These are phyloP conservation scores for Dipodascus albidus DNA, from an alignment of 805 yeast genomes.

Conservation along the genomic window DNA sequence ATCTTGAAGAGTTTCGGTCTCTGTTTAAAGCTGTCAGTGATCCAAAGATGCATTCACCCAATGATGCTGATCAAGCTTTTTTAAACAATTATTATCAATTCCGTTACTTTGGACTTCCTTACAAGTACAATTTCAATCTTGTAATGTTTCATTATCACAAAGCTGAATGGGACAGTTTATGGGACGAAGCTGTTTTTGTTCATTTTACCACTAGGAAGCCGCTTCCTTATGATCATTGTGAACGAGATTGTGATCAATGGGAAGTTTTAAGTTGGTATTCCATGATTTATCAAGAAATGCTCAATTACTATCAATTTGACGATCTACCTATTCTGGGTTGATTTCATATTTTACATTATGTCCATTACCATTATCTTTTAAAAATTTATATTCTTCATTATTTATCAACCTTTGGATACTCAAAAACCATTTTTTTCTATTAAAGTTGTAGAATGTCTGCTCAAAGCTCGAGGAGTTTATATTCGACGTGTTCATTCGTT, in stretches of 20 bases:
- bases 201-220: constrained; percentile 18
- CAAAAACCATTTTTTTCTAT: too few relatives aligned
- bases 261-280: constrained; percentile 13
- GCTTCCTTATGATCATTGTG: constrained; percentile 2
- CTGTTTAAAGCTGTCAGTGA: constrained; percentile 17
- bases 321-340: constrained; percentile 15
- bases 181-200: constrained; percentile 18
- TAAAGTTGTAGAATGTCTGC: too few relatives aligned
- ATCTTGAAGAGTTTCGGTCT: constrained; percentile 16
- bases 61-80: constrained; percentile 20
- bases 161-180: constrained; percentile 15
- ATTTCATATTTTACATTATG: too few relatives aligned
- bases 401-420: too few relatives aligned
- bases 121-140: constrained; percentile 18
- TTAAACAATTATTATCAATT: constrained; percentile 14
- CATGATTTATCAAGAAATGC: constrained; percentile 16
- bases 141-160: constrained; percentile 15
- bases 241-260: constrained; percentile 1
- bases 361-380: too few relatives aligned
- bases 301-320: constrained; percentile 15
- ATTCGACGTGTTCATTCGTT: too few relatives aligned
- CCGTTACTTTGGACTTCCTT: constrained; percentile 16
- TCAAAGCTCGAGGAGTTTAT: too few relatives aligned
- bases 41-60: constrained; percentile 19
- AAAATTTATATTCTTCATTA: too few relatives aligned